phyloP scores from a whole-genome alignment of 345 rosid species.

The Schrenkiella parvula region DNA sequence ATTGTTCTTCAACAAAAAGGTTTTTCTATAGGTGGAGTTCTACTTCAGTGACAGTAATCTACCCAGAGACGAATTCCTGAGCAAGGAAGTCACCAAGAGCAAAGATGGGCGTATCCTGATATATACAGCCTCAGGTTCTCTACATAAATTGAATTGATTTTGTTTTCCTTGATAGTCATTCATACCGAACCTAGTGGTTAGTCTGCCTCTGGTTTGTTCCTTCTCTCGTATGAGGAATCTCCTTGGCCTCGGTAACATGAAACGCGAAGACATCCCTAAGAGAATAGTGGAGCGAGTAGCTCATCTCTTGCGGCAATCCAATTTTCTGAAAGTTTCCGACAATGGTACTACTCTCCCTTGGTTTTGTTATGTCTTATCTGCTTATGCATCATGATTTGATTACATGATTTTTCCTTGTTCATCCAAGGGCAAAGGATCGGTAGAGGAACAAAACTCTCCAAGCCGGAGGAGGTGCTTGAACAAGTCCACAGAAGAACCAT shows the following conservation, averaged over 20 bases:
- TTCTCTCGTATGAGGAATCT: conserved; percentile 41
- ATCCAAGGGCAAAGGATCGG: conserved; percentile 42
- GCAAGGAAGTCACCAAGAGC: conserved; percentile 22
- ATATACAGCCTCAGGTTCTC: neutral
- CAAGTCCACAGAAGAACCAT: conserved; percentile 48
- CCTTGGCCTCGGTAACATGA: conserved; percentile 32
- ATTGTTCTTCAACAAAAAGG: neutral
- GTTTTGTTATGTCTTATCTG: neutral
- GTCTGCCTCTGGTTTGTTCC: conserved; percentile 41
- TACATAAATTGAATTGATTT: neutral
- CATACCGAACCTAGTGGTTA: conserved; percentile 34
- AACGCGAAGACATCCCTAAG: conserved; percentile 29
- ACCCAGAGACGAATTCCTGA: conserved; percentile 34
- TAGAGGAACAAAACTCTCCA: conserved; percentile 36
- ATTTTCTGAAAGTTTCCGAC: conserved; percentile 37
- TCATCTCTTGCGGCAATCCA: conserved; percentile 26
- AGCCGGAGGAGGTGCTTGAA: conserved; percentile 39
- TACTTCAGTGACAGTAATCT: conserved; percentile 43
- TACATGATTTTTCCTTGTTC: neutral
- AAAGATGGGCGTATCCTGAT: conserved; percentile 39
- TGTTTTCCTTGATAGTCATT: conserved; percentile 1
- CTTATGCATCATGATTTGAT: neutral
- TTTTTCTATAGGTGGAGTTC: conserved; percentile 30
- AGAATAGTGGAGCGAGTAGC: conserved; percentile 21
- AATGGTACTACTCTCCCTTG: conserved; percentile 27